phyloP scores from a whole-genome alignment of 202 grass and related monocot genomes.

The Hordeum pubiflorum region DNA sequence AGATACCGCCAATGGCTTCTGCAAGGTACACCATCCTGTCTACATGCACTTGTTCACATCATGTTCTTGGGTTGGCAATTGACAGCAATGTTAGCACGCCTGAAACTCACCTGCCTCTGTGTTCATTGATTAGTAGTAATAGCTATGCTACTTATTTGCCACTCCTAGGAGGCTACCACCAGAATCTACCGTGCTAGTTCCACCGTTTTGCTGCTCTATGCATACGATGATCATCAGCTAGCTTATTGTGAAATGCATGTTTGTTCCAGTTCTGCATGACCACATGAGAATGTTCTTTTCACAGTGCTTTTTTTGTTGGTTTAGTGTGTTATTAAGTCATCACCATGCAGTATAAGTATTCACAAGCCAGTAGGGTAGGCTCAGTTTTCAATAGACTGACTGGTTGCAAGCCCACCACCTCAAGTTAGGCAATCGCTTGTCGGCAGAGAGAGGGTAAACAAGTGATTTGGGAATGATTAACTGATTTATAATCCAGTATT shows the following conservation, averaged over 20 bases:
- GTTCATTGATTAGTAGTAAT: background rate
- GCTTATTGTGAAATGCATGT: background rate
- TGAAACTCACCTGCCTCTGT: background rate
- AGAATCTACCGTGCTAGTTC: background rate
- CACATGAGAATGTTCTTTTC: constrained; percentile 21
- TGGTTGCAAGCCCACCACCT: constrained; percentile 37
- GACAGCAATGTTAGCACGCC: background rate
- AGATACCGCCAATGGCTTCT: constrained; percentile 63
- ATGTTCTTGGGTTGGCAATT: background rate
- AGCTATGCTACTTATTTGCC: background rate
- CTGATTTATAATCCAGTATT: constrained; percentile 44
- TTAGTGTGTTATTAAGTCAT: constrained; percentile 27
- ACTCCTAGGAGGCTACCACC: background rate
- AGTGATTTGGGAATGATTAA: constrained; percentile 26
- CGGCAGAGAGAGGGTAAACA: constrained; percentile 29
- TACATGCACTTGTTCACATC: background rate
- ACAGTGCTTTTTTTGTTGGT: constrained; percentile 12
- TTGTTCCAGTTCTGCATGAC: constrained; percentile 19
- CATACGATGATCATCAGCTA: background rate
- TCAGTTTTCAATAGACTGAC: constrained; percentile 31
- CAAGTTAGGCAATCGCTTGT: constrained; percentile 31
- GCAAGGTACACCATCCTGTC: constrained; percentile 47
- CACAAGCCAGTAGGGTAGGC: constrained; percentile 38
- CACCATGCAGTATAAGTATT: constrained; percentile 25
- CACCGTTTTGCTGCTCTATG: background rate